Conservation (phyloP, 805 yeast genomes). For the Brettanomyces nanus region DNA sequence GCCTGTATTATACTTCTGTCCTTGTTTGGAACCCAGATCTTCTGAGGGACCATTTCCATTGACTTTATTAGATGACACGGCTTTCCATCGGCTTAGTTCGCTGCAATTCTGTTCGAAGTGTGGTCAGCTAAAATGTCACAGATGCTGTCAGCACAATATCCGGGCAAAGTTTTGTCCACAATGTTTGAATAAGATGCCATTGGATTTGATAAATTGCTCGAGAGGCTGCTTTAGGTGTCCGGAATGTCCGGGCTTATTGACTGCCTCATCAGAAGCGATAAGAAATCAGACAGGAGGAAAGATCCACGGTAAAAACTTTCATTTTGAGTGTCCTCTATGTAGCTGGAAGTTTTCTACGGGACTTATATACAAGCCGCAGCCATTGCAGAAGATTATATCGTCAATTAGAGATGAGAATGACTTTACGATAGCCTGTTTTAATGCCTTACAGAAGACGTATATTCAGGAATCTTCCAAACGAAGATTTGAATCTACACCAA, state of each 20-base stretch:
- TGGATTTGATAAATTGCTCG: constrained; percentile 13
- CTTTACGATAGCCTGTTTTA: not conserved
- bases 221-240: constrained; percentile 31
- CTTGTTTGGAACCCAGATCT: constrained; percentile 3
- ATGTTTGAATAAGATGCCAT: constrained; percentile 14
- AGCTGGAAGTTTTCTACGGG: constrained; percentile 29
- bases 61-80: constrained; percentile 11
- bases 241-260: constrained; percentile 10
- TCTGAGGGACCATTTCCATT: not conserved
- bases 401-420: not conserved
- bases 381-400: constrained; percentile 18
- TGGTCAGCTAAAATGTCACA: constrained; percentile 19
- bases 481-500: no score
- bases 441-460: not conserved
- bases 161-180: constrained; percentile 21
- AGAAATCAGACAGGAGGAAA: constrained; percentile 4
- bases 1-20: constrained; percentile 5
- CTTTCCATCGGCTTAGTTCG: constrained; percentile 9
- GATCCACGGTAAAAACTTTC: constrained; percentile 27
- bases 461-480: no score
- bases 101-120: constrained; percentile 24
- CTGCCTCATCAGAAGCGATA: constrained; percentile 1
- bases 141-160: constrained; percentile 19
- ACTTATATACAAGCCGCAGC: constrained; percentile 32
- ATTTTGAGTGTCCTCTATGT: constrained; percentile 31